Base-by-base conservation (phyloP, 192 early-diverging fungal genomes). In the Coemansia aciculifera region DNA sequence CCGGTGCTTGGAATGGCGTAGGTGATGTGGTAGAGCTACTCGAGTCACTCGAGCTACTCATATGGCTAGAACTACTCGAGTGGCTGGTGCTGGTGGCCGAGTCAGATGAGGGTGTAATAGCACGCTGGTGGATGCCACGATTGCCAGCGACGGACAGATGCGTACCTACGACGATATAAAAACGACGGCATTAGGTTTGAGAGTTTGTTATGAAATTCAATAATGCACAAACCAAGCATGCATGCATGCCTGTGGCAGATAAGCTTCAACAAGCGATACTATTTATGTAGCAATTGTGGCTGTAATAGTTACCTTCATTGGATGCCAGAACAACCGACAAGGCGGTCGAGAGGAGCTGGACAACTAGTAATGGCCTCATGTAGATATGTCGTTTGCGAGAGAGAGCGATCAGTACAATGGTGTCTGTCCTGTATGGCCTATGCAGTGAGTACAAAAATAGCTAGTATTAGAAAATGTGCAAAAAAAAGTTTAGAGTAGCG, bases 331-430 rank as follows among this genome's bases (percentile, higher is more conserved):
- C 54, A 31, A 31, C 54, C 5, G 54, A 57, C 15, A 57, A 32
- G 3, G 29, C 54, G 0, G 29, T 17, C 29, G 54, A 57, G 54
- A 57, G 27, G 29, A 57, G 12, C 5, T 57, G 54, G 13, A 17
- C 54, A 32, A 32, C 54, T 7, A 57, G 54, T 15, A 57, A 57
- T 57, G 54, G 5, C 54, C 13, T 57, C 54, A 57, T 57, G 4
- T 34, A 11, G 54, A 29, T 17, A 17, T 7, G 15, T 32, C 29
- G 15, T 57, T 31, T 8, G 31, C 4, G 5, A 57, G 31, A 15
- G 29, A 7, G 15, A 32, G 6, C 13, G 13, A 34, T 15, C 9
- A 29, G 29, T 34, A 31, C 32, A 17, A 2, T 57, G 29, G 51
- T 52, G 11, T 10, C 51, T 29, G 51, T 8, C 51, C 5, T 52